A percentile compares a stretch with the other conserved stretches of the same genome.
Conservation (phyloP, 1,139 yeast genomes). For the Taphrina wiesneri region DNA sequence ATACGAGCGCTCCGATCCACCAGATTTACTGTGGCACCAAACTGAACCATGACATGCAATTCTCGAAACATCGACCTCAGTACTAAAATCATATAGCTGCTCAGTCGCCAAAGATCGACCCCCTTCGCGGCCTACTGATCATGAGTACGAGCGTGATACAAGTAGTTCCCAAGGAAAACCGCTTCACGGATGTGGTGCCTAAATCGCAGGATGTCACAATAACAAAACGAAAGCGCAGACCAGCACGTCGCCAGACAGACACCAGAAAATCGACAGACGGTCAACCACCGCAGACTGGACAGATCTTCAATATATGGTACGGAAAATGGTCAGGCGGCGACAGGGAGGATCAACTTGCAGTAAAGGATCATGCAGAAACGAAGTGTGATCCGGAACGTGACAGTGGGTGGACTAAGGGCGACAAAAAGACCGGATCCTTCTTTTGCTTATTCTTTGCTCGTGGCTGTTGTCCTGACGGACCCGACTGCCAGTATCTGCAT, state of each 20-base stretch:
- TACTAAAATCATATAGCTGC: too few species aligned
- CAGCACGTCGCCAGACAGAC: conserved; percentile 74
- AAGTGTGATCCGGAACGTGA: conserved; percentile 64
- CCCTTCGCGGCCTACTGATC: too few species aligned
- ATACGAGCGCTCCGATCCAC: neutral
- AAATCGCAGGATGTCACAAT: conserved; percentile 2
- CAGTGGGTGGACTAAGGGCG: conserved; percentile 75
- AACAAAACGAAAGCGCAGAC: conserved; percentile 47
- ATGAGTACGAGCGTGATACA: conserved; percentile 10
- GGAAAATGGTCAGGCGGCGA: conserved; percentile 67
- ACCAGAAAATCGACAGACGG: conserved; percentile 62
- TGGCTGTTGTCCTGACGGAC: conserved; percentile 63
- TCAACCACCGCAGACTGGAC: conserved; percentile 73
- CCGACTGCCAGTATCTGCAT: conserved; percentile 73
- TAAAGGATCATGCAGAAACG: conserved; percentile 52
- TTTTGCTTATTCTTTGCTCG: conserved; percentile 85
- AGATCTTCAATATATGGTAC: conserved; percentile 74
- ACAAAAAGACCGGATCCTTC: conserved; percentile 51
- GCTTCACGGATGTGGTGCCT: conserved; percentile 24
- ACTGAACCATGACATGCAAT: neutral
- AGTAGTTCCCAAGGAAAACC: conserved; percentile 21
- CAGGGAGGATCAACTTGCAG: conserved; percentile 45
- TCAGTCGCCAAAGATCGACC: too few species aligned
- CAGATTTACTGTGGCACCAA: neutral
- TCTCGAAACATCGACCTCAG: too few species aligned